A percentile compares a stretch with the other conserved stretches of the same genome.
phyloP scores from a whole-genome alignment of 1,284 basidiomycete genomes.

The Trichosporon sp. region DNA sequence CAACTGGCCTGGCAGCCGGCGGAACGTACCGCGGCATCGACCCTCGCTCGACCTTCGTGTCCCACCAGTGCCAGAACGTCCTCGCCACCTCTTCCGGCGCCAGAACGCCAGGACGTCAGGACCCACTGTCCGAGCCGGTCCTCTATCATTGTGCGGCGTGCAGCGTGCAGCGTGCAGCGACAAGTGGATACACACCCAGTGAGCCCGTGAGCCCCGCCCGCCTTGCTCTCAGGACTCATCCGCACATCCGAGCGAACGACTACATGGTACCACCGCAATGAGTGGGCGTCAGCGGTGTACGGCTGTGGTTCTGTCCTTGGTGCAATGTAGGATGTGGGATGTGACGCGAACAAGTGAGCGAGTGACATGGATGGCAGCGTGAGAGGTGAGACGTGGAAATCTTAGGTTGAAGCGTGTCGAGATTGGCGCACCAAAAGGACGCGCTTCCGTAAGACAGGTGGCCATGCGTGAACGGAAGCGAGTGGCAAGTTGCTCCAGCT shows the following conservation, averaged over 20 bases:
- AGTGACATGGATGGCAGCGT: no score
- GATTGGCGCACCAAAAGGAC: neutral
- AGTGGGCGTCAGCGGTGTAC: neutral
- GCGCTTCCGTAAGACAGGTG: constrained; percentile 3
- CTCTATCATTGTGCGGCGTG: neutral
- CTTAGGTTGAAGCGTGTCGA: neutral
- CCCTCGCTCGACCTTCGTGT: neutral
- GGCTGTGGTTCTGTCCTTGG: neutral
- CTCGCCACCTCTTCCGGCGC: constrained; percentile 12
- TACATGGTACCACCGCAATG: no score
- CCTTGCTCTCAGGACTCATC: neutral
- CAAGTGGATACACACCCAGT: no score
- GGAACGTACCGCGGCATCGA: constrained; percentile 2
- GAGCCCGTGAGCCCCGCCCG: no score
- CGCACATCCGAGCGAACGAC: no score
- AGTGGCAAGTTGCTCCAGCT: neutral
- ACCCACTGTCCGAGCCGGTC: neutral
- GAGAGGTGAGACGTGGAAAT: no score
- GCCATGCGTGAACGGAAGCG: neutral
- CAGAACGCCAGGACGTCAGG: neutral
- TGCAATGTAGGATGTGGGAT: neutral
- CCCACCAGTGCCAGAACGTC: neutral
- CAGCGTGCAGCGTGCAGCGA: no score
- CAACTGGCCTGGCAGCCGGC: neutral
- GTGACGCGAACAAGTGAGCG: no score